Evolutionary conservation across 148 eudicot genomes (phyloP).

Genomic region (Arbutus unedo): DNA sequence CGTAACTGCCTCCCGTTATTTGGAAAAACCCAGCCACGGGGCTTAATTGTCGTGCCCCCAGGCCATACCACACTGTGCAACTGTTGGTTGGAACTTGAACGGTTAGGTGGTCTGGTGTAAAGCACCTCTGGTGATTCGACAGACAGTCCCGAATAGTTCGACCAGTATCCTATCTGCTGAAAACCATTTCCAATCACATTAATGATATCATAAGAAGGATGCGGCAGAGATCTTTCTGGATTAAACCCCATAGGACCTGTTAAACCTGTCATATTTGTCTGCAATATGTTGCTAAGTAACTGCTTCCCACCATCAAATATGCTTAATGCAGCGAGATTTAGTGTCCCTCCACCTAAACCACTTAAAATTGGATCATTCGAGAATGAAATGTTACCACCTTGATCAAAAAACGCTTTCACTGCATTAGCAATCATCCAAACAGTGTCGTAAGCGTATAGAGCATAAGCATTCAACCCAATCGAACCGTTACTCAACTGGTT

Average conservation of each 20-base stretch:
- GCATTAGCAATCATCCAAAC: conserved; percentile 49
- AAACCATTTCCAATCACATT: conserved; percentile 21
- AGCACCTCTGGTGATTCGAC: conserved; percentile 31
- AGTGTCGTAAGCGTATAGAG: conserved; percentile 47
- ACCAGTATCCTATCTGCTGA: conserved; percentile 35
- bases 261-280: conserved; percentile 35
- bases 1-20: conserved; percentile 28
- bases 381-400: conserved; percentile 34
- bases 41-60: conserved; percentile 25
- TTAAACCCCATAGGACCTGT: conserved; percentile 33
- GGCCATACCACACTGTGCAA: conserved; percentile 34
- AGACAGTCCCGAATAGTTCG: conserved; percentile 41
- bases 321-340: conserved; percentile 38
- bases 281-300: conserved; percentile 27
- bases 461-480: conserved; percentile 34
- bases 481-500: conserved; percentile 27
- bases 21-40: conserved; percentile 47
- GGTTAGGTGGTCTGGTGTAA: conserved; percentile 20
- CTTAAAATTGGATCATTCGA: conserved; percentile 27
- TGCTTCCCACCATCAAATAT: conserved; percentile 39
- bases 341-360: conserved; percentile 22
- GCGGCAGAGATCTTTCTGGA: conserved; percentile 14
- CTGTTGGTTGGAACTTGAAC: conserved; percentile 24
- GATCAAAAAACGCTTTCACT: conserved; percentile 29
- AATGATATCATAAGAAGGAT: conserved; percentile 30